These are phyloP conservation scores for Phytophthora europaea DNA, from an alignment of 352 stramenopile species.

Conservation along the genomic window DNA sequence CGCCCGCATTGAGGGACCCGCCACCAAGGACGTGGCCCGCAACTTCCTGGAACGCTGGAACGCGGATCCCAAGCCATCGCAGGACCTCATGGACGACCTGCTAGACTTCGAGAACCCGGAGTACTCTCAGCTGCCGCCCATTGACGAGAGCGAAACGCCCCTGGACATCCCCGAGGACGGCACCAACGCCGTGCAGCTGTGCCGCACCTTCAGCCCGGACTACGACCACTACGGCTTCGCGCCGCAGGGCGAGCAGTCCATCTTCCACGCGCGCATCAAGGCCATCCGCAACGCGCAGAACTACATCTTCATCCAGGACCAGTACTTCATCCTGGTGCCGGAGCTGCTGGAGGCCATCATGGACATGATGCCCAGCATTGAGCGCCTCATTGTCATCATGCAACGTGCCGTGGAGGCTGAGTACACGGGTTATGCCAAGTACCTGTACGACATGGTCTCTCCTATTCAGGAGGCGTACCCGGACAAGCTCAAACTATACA, in stretches of 20 bases:
- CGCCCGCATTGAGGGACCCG: constrained; percentile 53
- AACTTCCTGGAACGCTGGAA: constrained; percentile 82
- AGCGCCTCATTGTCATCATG: constrained; percentile 58
- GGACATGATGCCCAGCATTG: constrained; percentile 30
- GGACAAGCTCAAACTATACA: constrained; percentile 68
- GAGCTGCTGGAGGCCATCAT: constrained; percentile 54
- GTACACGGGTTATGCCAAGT: constrained; percentile 71
- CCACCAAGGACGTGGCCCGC: constrained; percentile 62
- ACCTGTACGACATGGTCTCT: constrained; percentile 68
- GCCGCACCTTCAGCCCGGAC: constrained; percentile 67
- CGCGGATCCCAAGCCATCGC: constrained; percentile 37
- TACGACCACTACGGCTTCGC: constrained; percentile 60
- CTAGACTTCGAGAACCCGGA: constrained; percentile 64
- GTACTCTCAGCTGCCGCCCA: constrained; percentile 25
- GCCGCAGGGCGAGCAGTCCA: constrained; percentile 59
- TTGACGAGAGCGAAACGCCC: constrained; percentile 19
- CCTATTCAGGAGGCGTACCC: constrained; percentile 63
- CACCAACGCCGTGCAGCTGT: constrained; percentile 51
- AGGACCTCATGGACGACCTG: constrained; percentile 56
- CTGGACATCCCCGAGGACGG: constrained; percentile 19
- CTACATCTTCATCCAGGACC: constrained; percentile 69
- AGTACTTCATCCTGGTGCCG: constrained; percentile 72
- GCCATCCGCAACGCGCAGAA: constrained; percentile 58
- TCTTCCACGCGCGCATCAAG: constrained; percentile 60
- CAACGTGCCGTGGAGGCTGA: constrained; percentile 37